Conservation (phyloP, 305 asterid genomes). For the Ilex paraguariensis region DNA sequence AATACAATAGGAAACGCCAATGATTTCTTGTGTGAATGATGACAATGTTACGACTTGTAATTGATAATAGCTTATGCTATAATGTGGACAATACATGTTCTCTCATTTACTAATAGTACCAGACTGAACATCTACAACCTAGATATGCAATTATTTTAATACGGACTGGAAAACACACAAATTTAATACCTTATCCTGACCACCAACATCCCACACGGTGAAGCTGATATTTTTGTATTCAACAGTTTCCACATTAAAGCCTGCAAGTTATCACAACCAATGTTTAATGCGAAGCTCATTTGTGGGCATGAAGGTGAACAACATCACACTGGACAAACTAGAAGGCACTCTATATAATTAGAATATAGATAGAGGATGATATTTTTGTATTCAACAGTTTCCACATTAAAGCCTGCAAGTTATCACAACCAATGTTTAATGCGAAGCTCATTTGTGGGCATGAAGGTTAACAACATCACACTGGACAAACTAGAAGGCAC, state of each 20-base stretch:
- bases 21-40: background rate
- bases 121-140: background rate
- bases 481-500: too few species aligned
- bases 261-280: slow-evolving; percentile 22
- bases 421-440: too few species aligned
- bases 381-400: too few species aligned
- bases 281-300: background rate
- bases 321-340: background rate
- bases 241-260: slow-evolving; percentile 76
- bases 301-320: background rate
- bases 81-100: too few species aligned
- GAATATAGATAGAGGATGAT: background rate
- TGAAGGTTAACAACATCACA: too few species aligned
- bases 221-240: slow-evolving; percentile 77
- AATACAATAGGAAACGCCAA: background rate
- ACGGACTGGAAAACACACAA: background rate
- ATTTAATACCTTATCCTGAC: slow-evolving; percentile 62
- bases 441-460: too few species aligned
- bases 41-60: background rate
- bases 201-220: slow-evolving; percentile 86
- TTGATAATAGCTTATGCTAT: too few species aligned
- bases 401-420: too few species aligned
- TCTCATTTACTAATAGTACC: background rate
- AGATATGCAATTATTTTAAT: background rate
- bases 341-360: background rate